Base-by-base conservation (phyloP, 2,329 filamentous ascomycete species). In the Blastomyces emzantsi region DNA sequence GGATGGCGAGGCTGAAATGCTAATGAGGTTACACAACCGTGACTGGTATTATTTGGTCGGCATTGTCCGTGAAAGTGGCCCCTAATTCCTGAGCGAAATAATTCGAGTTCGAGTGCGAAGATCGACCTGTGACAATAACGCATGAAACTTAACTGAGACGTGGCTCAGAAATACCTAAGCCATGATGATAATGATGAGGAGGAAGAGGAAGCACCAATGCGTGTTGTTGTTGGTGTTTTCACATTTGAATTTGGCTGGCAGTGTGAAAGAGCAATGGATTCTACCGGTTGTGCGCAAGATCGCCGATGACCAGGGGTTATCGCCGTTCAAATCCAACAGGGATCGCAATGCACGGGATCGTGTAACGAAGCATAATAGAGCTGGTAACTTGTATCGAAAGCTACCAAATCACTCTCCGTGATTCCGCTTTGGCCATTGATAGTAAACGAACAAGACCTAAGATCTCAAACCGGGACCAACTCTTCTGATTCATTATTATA, bases 351-450 rank as follows among this genome's bases (percentile, higher is more conserved):
- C 87, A 90, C 52, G 82, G 75, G 68, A 86, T 84, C 71, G 90
- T 0, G 85, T 88, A 15, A 90, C 71, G 9, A 92, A 76, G 1
- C 87, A 91, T 84, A 65, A 90, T 80, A 1, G 83, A 87, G 65
- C 87, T 89, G 70, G 91, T 90, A 62, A 87, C 73, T 92, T 89
- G 73, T 91, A 91, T 67, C 87, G 85, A 51, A 92, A 81, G 0
- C 89, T 86, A 36, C 33, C 33, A 36, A 36, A 36, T 88, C 81
- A 61, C 84, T 78, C 28, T 82, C 81, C 0, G 76, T 73, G 67
- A 92, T 90, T 36, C 88, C 88, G 67, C 90, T 89, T 71, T 89
- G 83, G 1, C 74, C 76, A 74, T 88, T 90, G 67, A 90, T 90
- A 1, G 68, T 71, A 22, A 87, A 83, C 0, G 85, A 87, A 74